Evolutionary conservation across 345 rosid species (phyloP).

Genomic region (Euphorbia pulcherrima): DNA sequence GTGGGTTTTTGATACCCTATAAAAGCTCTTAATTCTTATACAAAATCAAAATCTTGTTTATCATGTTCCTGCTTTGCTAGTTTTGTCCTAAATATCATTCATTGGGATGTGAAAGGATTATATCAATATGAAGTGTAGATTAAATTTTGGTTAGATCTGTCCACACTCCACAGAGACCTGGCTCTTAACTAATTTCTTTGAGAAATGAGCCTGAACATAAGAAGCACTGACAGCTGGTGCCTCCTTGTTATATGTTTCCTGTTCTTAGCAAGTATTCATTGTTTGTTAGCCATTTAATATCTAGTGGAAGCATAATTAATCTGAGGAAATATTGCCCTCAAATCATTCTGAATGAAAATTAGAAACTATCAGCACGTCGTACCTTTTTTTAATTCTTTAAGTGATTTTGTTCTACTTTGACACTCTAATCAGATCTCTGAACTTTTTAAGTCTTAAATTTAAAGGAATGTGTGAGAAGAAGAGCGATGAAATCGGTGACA

Average conservation of each 20-base stretch:
- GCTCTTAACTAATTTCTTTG: background rate
- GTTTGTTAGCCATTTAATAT: background rate
- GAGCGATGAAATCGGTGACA: conserved; percentile 64
- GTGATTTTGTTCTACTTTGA: background rate
- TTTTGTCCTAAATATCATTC: background rate
- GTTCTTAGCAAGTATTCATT: background rate
- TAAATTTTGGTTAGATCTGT: background rate
- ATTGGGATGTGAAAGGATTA: background rate
- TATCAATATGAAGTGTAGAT: background rate
- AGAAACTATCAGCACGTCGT: background rate
- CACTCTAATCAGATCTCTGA: background rate
- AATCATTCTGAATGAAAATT: background rate
- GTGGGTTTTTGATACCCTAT: conserved; percentile 36
- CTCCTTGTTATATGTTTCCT: background rate
- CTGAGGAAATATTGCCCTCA: no score
- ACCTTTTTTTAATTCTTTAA: background rate
- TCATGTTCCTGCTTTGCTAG: background rate
- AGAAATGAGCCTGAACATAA: background rate
- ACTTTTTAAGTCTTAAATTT: conserved; percentile 12
- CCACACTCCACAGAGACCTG: background rate
- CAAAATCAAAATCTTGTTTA: background rate
- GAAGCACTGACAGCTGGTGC: background rate
- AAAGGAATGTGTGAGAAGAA: conserved; percentile 91
- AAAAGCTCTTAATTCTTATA: background rate
- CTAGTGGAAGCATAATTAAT: background rate